Conservation (phyloP, 1,284 basidiomycete genomes). For the Sanghuangporus sanghuang region DNA sequence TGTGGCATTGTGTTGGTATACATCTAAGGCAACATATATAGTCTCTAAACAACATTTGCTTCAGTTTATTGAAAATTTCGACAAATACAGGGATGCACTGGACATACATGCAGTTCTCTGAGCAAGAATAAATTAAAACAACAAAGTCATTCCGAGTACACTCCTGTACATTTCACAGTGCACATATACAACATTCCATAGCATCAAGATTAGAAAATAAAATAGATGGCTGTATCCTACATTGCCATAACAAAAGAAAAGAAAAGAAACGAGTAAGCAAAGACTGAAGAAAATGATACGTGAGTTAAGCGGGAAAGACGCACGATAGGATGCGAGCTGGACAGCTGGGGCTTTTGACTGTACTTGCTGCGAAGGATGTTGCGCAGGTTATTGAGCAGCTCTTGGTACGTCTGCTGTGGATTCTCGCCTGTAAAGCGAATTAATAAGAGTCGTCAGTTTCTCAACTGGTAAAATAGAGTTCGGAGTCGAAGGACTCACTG, state of each 20-base stretch:
- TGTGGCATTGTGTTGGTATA: no score
- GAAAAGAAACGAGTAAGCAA: background rate
- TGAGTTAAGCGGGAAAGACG: conserved; percentile 21
- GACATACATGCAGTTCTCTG: no score
- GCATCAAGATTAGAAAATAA: conserved; percentile 2
- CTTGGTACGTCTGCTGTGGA: conserved; percentile 74
- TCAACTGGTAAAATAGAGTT: conserved; percentile 10
- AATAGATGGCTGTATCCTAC: conserved; percentile 10
- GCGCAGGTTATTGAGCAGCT: conserved; percentile 69
- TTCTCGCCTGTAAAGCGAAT: conserved; percentile 40
- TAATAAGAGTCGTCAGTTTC: conserved; percentile 6
- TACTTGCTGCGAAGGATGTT: conserved; percentile 62
- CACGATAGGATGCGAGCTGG: conserved; percentile 76
- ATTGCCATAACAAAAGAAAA: background rate
- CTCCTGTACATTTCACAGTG: no score
- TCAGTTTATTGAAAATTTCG: no score
- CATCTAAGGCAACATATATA: no score
- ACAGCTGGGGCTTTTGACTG: conserved; percentile 82
- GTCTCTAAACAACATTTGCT: no score
- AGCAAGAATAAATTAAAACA: no score
- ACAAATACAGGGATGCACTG: no score
- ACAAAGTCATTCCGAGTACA: no score
- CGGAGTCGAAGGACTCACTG: conserved; percentile 32
- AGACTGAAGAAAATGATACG: background rate
- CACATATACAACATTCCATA: background rate